These are phyloP conservation scores for Pseudogymnoascus sp. DNA, from an alignment of 2,329 filamentous ascomycete genomes.

Conservation along the genomic window DNA sequence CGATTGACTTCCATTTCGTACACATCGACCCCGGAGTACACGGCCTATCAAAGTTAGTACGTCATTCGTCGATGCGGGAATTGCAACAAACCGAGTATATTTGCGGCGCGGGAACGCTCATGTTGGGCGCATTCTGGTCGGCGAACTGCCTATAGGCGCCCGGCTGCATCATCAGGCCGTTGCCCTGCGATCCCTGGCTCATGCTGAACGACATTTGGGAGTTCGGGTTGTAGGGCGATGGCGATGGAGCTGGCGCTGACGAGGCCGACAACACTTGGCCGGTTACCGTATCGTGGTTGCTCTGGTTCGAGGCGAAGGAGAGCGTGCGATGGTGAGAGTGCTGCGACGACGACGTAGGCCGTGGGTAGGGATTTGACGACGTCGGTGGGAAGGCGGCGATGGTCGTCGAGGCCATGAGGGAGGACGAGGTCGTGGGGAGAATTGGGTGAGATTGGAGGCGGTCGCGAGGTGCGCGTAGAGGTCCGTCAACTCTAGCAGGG, in stretches of 20 bases:
- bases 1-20: slow-evolving; percentile 98
- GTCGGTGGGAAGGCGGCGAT: not conserved
- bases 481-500: not conserved
- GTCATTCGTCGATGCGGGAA: not conserved
- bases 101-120: slow-evolving; percentile 35
- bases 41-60: slow-evolving; percentile 49
- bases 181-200: slow-evolving; percentile 28
- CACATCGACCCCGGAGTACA: slow-evolving; percentile 91
- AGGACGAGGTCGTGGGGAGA: not conserved
- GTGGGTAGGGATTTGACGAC: not conserved
- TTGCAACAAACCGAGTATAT: slow-evolving; percentile 52
- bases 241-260: not conserved
- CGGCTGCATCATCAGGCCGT: slow-evolving; percentile 28
- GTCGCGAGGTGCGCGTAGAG: slow-evolving; percentile 4
- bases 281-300: slow-evolving; percentile 6
- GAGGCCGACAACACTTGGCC: not conserved
- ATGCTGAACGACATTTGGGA: slow-evolving; percentile 29
- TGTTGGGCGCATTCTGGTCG: slow-evolving; percentile 19
- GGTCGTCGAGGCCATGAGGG: slow-evolving; percentile 9
- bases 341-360: not conserved
- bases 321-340: not conserved
- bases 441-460: not conserved
- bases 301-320: not conserved
- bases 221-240: not conserved
- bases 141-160: slow-evolving; percentile 26